Base-by-base conservation (phyloP, 495 filamentous ascomycete genomes). In the Aspergillus avenaceus region DNA sequence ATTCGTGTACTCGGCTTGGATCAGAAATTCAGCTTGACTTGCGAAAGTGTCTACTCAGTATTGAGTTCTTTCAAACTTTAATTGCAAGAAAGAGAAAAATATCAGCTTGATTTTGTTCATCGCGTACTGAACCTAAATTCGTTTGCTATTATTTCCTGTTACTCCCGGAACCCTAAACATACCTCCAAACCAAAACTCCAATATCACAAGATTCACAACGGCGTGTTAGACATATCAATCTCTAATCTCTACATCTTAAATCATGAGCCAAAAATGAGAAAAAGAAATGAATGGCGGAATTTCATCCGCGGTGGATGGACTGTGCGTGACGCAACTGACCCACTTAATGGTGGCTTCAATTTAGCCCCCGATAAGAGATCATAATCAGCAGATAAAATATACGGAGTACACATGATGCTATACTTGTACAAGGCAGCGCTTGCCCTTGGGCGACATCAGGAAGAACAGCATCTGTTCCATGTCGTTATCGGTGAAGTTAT, bases 371-470 rank as follows among this genome's bases (percentile, higher is more conserved):
- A 36, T 16, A 36, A 36, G 5, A 16, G 19, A 38, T 21, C 16
- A 38, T 19, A 38, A 38, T n/a, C 14, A 6, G 12, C n/a, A 4
- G 31, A 14, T 14, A 5, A 34, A 2, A 7, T n/a, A 38, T 21
- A 38, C 16, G 21, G 3, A 6, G 34, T 7, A 38, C 13, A 8
- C 6, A 7, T 18, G 7, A 19, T 41, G 50, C 64, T 37, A 66
- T 24, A 46, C 55, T 36, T 78, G 62, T 26, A 80, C 63, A 18
- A 78, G 52, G 49, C 76, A 81, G 1, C 74, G 64, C 32, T 74
- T 60, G 0, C 64, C 72, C 47, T 61, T 61, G 0, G 76, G 75
- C 11, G 59, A 54, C 57, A 73, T 59, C 31, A 80, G 53, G 45
- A 80, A 77, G 41, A 59, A 70, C 28, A 69, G 52, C 14, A 52